Evolutionary conservation across 106 monocot genomes (phyloP), one percentile per base, ranked within the genome.

Genomic region (Dioscorea alata): DNA sequence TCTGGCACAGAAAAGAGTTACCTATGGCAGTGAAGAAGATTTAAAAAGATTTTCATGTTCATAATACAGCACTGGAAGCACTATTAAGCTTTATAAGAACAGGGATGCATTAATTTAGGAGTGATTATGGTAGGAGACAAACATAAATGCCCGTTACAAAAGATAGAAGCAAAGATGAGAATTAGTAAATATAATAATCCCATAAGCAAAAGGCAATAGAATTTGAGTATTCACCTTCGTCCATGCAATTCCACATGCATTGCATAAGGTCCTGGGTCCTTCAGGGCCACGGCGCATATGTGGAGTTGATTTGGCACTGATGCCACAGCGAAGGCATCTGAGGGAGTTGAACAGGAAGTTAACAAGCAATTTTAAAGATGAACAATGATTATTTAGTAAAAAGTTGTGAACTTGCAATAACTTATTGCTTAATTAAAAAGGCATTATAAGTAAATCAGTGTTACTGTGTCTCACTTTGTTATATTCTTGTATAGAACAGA

Each of bases 241-340:
- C 83, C 83, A 84, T 60, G 83, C 83, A 64, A 84, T 84, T 52
- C 83, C 83, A 73, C 83, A 84, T 59, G 83, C 83, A 80, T 84
- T 84, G 74, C 83, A 84, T 23, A 84, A n/a, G 64, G 83, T 84
- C 53, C 83, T 71, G 25, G 67, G 75, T n/a, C 83, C 83, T 54
- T 76, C 83, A 23, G 83, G 83, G 33, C 83, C 83, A 50, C 79
- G 71, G 4, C 83, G 79, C 83, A 84, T 84, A 73, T 84, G 83
- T 48, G 79, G 79, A 21, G 83, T 84, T 13, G 75, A 67, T 61
- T 84, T 84, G 75, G 83, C 75, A 69, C 83, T 80, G 64, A 84
- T 84, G 57, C 83, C 83, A 76, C 83, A 84, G 10, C 79, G 74
- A 63, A 80, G 68, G 56, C 83, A 84, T 73, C 83, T 84, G 75